Conservation (phyloP, 208 protist species). For the Crithidia expoeki region DNA sequence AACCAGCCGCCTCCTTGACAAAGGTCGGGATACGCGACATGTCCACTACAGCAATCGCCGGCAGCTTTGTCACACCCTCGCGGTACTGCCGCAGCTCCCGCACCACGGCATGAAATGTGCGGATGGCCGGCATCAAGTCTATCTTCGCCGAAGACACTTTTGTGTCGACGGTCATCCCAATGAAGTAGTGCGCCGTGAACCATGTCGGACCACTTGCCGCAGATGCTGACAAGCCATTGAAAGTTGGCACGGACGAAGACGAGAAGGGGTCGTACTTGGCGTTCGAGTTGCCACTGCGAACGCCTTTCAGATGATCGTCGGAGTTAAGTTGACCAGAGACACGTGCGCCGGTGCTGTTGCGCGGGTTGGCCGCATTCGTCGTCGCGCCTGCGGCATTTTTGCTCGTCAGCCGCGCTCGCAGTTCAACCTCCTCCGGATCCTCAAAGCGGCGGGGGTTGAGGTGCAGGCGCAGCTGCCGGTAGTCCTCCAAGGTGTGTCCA, state of each 20-base stretch:
- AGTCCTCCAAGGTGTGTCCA: slow-evolving; percentile 78
- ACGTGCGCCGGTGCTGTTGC: slow-evolving; percentile 27
- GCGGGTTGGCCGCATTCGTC: neutral
- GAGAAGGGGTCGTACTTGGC: slow-evolving; percentile 12
- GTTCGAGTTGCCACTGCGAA: neutral
- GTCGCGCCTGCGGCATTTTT: slow-evolving; percentile 12
- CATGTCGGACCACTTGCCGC: slow-evolving; percentile 6
- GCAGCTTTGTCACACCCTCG: slow-evolving; percentile 75
- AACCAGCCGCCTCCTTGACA: slow-evolving; percentile 72
- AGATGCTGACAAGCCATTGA: neutral
- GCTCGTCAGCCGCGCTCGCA: slow-evolving; percentile 39
- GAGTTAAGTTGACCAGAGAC: slow-evolving; percentile 20
- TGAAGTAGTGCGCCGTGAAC: slow-evolving; percentile 83
- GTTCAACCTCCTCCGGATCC: slow-evolving; percentile 73
- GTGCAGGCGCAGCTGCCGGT: slow-evolving; percentile 71
- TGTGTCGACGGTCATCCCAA: slow-evolving; percentile 82
- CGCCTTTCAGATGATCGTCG: slow-evolving; percentile 6
- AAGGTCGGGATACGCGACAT: slow-evolving; percentile 73
- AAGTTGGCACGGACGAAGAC: too few species aligned
- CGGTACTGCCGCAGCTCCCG: slow-evolving; percentile 73
- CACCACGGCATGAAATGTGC: slow-evolving; percentile 68
- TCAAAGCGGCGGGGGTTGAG: slow-evolving; percentile 83
- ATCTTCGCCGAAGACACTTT: slow-evolving; percentile 56
- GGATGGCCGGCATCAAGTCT: slow-evolving; percentile 71
- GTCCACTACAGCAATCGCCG: slow-evolving; percentile 64